Percentiles rank a stretch among this genome's conserved stretches.
Evolutionary conservation across 169 alveolate species (phyloP).

Genomic region (Cyclospora cayetanensis): DNA sequence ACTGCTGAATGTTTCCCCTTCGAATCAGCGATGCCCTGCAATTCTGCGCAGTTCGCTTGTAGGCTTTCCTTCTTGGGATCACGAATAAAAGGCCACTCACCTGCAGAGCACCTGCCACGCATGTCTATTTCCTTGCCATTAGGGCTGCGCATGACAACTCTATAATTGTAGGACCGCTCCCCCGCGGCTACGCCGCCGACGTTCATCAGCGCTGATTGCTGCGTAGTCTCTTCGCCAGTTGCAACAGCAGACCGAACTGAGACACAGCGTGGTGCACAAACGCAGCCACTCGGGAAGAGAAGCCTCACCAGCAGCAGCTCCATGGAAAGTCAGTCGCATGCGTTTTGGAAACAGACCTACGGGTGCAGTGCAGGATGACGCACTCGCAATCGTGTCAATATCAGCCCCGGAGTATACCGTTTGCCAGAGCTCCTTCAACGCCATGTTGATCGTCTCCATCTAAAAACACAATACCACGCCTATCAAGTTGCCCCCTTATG

Average conservation of each 20-base stretch:
- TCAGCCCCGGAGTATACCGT: slow-evolving; percentile 70
- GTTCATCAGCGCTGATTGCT: not conserved
- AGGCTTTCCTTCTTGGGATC: too few species aligned
- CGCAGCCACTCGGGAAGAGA: too few species aligned
- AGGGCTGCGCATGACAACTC: slow-evolving; percentile 88
- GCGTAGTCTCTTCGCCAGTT: not conserved
- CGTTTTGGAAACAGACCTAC: too few species aligned
- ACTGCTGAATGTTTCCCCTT: too few species aligned
- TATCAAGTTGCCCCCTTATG: too few species aligned
- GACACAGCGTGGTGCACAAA: too few species aligned
- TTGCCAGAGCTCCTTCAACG: slow-evolving; percentile 96
- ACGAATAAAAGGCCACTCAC: not conserved
- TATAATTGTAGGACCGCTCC: slow-evolving; percentile 76
- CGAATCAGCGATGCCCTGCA: too few species aligned
- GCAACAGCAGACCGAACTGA: slow-evolving; percentile 1
- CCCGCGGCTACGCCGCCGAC: slow-evolving; percentile 56
- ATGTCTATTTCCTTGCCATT: slow-evolving; percentile 91
- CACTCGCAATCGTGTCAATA: not conserved
- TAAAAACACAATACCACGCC: slow-evolving; percentile 43
- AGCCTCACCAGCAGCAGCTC: slow-evolving; percentile 47
- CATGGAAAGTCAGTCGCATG: too few species aligned
- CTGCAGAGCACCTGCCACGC: slow-evolving; percentile 98
- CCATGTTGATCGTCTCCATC: slow-evolving; percentile 95
- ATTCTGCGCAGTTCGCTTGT: too few species aligned
- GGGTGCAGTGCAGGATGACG: not conserved